A percentile compares a stretch with the other conserved stretches of the same genome.
These are phyloP conservation scores for Zasmidium citrigriseum DNA, from an alignment of 2,329 filamentous ascomycete genomes.

Conservation along the genomic window DNA sequence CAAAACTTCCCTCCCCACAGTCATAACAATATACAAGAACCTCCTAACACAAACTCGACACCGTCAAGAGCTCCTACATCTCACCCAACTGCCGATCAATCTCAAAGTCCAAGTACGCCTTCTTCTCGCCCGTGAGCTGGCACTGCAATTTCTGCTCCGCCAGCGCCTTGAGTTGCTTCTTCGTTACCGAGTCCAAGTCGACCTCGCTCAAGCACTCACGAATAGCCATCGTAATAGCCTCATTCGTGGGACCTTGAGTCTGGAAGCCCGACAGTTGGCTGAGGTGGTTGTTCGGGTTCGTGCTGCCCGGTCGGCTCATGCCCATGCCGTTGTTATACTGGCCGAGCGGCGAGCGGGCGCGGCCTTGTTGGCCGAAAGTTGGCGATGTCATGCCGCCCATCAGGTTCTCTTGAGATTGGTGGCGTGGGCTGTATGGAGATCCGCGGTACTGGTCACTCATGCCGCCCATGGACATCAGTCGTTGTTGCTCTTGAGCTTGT, in stretches of 20 bases:
- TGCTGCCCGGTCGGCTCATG: conserved; percentile 28
- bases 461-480: conserved; percentile 63
- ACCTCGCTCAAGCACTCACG: conserved; percentile 81
- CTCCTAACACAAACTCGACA: not conserved
- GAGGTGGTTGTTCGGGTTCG: conserved; percentile 24
- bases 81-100: conserved; percentile 86
- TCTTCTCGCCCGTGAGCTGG: conserved; percentile 80
- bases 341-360: conserved; percentile 25
- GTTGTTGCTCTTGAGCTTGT: conserved; percentile 46
- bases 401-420: conserved; percentile 36
- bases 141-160: conserved; percentile 93
- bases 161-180: conserved; percentile 85
- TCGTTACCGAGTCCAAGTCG: conserved; percentile 94
- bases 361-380: conserved; percentile 27
- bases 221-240: conserved; percentile 79
- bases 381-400: conserved; percentile 35
- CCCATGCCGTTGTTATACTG: conserved; percentile 9
- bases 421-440: conserved; percentile 42
- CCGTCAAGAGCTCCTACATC: not conserved
- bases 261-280: conserved; percentile 58
- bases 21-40: too few species aligned
- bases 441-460: conserved; percentile 47
- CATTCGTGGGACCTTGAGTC: conserved; percentile 71
- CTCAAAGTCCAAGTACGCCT: conserved; percentile 85
- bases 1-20: too few species aligned